Evolutionary conservation across 257 asterid species (phyloP).

Genomic region (Fraxinus anomala): DNA sequence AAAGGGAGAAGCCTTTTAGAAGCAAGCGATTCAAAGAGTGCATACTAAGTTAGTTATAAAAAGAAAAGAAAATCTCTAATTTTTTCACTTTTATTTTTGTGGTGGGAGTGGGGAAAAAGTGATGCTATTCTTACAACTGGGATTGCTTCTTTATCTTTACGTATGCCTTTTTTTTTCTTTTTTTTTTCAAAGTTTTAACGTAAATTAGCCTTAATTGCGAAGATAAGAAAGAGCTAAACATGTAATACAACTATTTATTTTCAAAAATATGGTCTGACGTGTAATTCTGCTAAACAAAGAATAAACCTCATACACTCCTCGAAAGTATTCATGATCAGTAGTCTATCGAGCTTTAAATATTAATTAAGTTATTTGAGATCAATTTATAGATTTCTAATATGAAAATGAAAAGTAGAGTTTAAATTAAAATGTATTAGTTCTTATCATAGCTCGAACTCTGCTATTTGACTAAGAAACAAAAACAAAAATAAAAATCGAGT

Average conservation of each 20-base stretch:
- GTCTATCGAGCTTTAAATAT: too few relatives aligned
- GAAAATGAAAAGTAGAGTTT: too few relatives aligned
- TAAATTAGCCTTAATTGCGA: too few relatives aligned
- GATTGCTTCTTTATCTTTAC: neutral
- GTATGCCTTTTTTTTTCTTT: neutral
- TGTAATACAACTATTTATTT: neutral
- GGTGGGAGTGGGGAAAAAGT: neutral
- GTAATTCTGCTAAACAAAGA: neutral
- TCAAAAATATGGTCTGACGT: neutral
- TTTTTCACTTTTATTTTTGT: neutral
- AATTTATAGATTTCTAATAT: too few relatives aligned
- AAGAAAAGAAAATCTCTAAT: neutral
- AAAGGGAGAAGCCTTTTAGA: constrained; percentile 40
- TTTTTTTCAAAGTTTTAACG: neutral
- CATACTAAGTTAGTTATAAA: constrained; percentile 49
- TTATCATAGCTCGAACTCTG: too few relatives aligned
- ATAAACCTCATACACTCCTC: too few relatives aligned
- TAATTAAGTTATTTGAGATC: too few relatives aligned
- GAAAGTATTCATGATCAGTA: too few relatives aligned
- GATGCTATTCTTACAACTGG: neutral
- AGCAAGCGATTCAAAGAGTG: constrained; percentile 66
- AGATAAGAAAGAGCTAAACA: neutral
- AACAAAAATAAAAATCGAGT: neutral
- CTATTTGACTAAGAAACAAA: too few relatives aligned
- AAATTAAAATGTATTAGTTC: too few relatives aligned